phyloP scores from a whole-genome alignment of 2,329 filamentous ascomycete genomes.

The Furcasterigmium sp. region DNA sequence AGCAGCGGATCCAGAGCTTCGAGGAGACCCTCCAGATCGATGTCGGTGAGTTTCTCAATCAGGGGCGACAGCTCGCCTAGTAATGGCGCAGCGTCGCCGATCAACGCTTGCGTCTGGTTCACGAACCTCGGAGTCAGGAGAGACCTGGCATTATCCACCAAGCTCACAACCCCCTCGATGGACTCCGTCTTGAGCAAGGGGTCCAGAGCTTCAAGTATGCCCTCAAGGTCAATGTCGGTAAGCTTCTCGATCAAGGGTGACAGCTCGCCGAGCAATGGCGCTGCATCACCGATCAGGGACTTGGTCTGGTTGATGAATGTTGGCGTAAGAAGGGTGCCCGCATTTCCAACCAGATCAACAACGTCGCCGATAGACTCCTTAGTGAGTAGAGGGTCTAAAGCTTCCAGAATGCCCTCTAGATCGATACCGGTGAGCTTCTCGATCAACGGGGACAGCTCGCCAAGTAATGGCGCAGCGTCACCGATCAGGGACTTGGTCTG shows the following conservation, averaged over 20 bases:
- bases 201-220: slow-evolving; percentile 19
- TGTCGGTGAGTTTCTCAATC: slow-evolving; percentile 12
- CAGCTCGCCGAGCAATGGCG: slow-evolving; percentile 8
- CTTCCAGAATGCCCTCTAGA: slow-evolving; percentile 18
- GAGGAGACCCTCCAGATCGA: slow-evolving; percentile 22
- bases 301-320: slow-evolving; percentile 2
- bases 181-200: slow-evolving; percentile 21
- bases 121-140: too few relatives aligned
- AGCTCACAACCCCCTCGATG: slow-evolving; percentile 18
- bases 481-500: slow-evolving; percentile 26
- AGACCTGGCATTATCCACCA: slow-evolving; percentile 22
- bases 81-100: slow-evolving; percentile 24
- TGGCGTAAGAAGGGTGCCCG: slow-evolving; percentile 7
- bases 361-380: slow-evolving; percentile 10
- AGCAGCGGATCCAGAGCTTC: slow-evolving; percentile 16
- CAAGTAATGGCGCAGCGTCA: slow-evolving; percentile 26
- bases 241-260: slow-evolving; percentile 22
- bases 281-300: slow-evolving; percentile 5
- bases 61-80: slow-evolving; percentile 19
- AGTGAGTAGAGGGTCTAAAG: slow-evolving; percentile 15
- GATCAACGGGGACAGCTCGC: slow-evolving; percentile 18
- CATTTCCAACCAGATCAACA: slow-evolving; percentile 11
- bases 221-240: slow-evolving; percentile 23
- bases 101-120: too few relatives aligned
- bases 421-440: slow-evolving; percentile 18